Base-by-base conservation (phyloP, 805 yeast genomes). In the Candida caryicola region DNA sequence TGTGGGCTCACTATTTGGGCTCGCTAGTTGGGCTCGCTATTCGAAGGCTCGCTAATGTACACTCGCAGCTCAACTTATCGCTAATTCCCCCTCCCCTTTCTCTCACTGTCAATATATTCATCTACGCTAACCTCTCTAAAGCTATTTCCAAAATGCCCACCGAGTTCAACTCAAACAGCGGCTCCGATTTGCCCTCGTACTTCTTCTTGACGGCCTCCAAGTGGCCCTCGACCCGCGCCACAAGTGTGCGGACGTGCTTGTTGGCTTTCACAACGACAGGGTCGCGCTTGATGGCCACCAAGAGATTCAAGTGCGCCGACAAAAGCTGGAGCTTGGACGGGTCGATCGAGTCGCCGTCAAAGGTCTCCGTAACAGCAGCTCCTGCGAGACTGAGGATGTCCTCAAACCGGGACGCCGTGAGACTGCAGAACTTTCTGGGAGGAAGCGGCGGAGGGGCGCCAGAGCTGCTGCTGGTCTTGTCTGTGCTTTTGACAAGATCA, bases 251-350 rank as follows among this genome's bases (percentile, higher is more conserved):
- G 4, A 60, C 35, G 16, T 44, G 32, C 2, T 40, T 33, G 17
- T 49, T 41, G 23, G 52, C 45, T 5, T 44, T 33, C 7, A 43
- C 27, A 6, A 58, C 44, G 2, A 43, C 31, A 3, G 55, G 49
- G 28, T 58, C 49, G 4, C 43, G 44, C 37, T 60, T 62, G 25
- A 66, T 39, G 2, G 59, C 61, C 2, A 66, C 59, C 33, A 73
- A 65, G 38, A 85, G 67, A 50, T 82, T 82, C 46, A 83, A 57
- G 56, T 73, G 79, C 4, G 81, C 74, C 29, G 80, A 59, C 6
- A 84, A 55, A 2, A 73, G 61, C 29, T 74, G 66, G 28, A 77
- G 57, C 13, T 57, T 52, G 4, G 43, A 34, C 12, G 54, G 50
- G 32, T 60, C 52, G 12, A 60, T 49, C 17, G 36, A 46, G 14